Evolutionary conservation across 257 asterid genomes (phyloP).

Genomic region (Eucommia ulmoides): DNA sequence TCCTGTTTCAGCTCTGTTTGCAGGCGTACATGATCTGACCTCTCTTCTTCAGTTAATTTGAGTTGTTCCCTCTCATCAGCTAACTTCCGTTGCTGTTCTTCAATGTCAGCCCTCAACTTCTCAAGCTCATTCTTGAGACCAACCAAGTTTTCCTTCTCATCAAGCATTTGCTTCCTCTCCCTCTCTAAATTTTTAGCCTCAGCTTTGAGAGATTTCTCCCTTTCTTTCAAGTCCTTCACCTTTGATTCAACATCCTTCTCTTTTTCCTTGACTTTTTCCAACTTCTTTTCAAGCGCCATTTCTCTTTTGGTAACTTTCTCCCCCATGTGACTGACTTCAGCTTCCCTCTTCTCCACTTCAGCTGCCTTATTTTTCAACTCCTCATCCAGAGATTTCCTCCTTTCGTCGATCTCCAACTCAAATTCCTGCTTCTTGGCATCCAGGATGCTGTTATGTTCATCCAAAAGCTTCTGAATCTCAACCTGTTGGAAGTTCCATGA

Average conservation of each 20-base stretch:
- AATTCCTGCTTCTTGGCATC: neutral
- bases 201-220: neutral
- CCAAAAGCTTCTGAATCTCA: constrained; percentile 1
- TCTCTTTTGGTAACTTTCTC: neutral
- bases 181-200: neutral
- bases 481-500: neutral
- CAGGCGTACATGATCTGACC: neutral
- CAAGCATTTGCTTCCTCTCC: neutral
- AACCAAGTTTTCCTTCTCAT: neutral
- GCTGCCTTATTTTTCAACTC: neutral
- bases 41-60: neutral
- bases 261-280: neutral
- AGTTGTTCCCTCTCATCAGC: neutral
- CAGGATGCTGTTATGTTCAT: neutral
- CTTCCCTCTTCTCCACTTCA: neutral
- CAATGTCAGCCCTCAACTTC: neutral
- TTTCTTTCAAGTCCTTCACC: neutral
- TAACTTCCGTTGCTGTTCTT: neutral
- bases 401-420: neutral
- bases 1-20: neutral
- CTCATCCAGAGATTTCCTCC: constrained; percentile 1
- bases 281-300: neutral
- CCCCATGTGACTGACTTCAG: neutral
- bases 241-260: neutral
- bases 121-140: neutral